Evolutionary conservation across 805 yeast genomes (phyloP).

Genomic region (Wickerhamiella alocasiicola): DNA sequence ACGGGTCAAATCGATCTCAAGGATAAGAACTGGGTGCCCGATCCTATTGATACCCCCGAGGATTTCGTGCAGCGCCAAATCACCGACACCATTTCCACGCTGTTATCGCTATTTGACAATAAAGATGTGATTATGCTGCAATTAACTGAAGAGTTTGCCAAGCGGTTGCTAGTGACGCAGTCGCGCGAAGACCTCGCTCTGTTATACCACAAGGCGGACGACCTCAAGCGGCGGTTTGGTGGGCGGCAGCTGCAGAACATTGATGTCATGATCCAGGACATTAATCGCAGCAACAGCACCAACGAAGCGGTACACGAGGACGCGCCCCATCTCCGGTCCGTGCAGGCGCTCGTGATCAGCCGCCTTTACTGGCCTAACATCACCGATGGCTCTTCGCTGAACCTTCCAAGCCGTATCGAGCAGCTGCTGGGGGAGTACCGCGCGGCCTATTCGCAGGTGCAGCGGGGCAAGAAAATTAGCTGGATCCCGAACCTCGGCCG

Average conservation of each 20-base stretch:
- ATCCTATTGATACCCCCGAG: conserved; percentile 82
- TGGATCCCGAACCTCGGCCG: conserved; percentile 48
- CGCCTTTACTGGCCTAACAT: conserved; percentile 69
- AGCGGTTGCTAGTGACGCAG: conserved; percentile 35
- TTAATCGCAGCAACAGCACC: conserved; percentile 35
- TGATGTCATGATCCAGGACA: conserved; percentile 55
- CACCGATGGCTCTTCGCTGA: conserved; percentile 29
- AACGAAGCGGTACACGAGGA: conserved; percentile 18
- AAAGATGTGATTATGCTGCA: conserved; percentile 55
- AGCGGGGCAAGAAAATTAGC: conserved; percentile 47
- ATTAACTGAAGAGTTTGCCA: conserved; percentile 48
- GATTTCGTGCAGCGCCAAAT: conserved; percentile 51
- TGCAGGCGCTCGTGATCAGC: conserved; percentile 56
- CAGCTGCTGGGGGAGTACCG: conserved; percentile 32
- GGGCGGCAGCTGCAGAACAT: conserved; percentile 51
- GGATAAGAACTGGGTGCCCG: conserved; percentile 63
- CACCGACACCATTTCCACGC: conserved; percentile 52
- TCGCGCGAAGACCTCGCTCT: conserved; percentile 19
- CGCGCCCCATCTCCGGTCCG: conserved; percentile 13
- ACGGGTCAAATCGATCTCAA: conserved; percentile 26
- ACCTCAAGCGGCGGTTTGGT: conserved; percentile 53
- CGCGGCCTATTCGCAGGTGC: conserved; percentile 31
- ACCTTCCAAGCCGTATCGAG: conserved; percentile 37
- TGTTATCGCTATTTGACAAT: conserved; percentile 60
- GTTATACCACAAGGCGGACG: conserved; percentile 36